phyloP scores from a whole-genome alignment of 2,329 filamentous ascomycete species.

The Verticillium zaregamsianum region DNA sequence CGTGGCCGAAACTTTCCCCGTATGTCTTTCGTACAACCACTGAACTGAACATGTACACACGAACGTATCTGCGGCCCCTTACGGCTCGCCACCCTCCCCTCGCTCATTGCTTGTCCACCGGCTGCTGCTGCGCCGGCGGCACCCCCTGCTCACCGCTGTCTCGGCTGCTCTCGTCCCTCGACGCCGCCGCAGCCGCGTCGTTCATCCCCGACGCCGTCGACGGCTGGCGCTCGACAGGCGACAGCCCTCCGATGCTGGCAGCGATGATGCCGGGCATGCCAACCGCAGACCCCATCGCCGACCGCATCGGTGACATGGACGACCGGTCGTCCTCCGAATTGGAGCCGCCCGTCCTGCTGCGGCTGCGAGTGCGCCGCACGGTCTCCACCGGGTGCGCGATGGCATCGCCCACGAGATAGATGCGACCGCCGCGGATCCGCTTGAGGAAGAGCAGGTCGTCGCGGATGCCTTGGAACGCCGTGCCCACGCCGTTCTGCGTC shows the following conservation, averaged over 20 bases:
- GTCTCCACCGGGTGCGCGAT: constrained; percentile 51
- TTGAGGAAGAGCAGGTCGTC: constrained; percentile 60
- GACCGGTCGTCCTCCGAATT: constrained; percentile 5
- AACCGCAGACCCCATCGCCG: constrained; percentile 14
- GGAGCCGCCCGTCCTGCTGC: constrained; percentile 10
- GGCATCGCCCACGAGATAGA: constrained; percentile 55
- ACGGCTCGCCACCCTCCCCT: not conserved
- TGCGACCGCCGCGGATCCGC: constrained; percentile 55
- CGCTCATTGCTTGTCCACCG: not conserved
- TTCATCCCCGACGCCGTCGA: not conserved
- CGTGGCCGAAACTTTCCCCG: not conserved
- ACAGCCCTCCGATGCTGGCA: constrained; percentile 14
- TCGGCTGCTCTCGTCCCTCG: not conserved
- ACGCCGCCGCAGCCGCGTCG: not conserved
- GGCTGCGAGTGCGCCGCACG: constrained; percentile 10
- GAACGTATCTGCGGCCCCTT: not conserved
- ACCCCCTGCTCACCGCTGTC: not conserved
- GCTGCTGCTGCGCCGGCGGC: not conserved
- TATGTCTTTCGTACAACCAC: not conserved
- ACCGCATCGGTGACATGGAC: constrained; percentile 10
- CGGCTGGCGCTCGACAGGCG: constrained; percentile 8
- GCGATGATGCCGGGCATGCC: constrained; percentile 16
- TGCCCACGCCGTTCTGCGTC: constrained; percentile 25
- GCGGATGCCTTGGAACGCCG: constrained; percentile 49
- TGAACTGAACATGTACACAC: not conserved